A percentile compares a stretch with the other conserved stretches of the same genome.
Conservation (phyloP, 345 rosid species). For the Chamaenerion angustifolium region DNA sequence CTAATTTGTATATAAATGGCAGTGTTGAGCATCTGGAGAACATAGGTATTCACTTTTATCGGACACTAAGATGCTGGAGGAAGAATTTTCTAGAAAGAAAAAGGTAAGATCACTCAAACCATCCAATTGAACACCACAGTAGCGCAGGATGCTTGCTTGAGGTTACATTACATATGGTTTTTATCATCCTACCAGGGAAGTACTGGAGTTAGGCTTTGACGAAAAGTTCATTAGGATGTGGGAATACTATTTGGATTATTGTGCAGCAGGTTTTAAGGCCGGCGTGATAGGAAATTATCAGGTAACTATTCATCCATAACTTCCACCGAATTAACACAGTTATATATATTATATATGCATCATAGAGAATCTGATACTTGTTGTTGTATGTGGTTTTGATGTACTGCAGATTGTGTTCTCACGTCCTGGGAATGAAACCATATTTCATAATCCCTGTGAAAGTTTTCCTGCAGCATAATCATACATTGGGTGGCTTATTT, state of each 20-base stretch:
- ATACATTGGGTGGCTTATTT: background rate
- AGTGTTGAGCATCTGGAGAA: conserved; percentile 85
- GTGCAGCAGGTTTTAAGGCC: conserved; percentile 74
- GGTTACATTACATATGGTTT: background rate
- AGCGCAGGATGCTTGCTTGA: background rate
- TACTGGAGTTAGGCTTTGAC: conserved; percentile 50
- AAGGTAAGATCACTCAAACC: conserved; percentile 22
- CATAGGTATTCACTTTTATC: conserved; percentile 74
- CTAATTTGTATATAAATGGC: conserved; percentile 1
- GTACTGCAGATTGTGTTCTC: conserved; percentile 48
- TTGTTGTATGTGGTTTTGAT: no score
- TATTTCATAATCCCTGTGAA: conserved; percentile 31
- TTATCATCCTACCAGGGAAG: conserved; percentile 28
- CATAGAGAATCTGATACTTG: no score
- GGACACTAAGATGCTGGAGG: conserved; percentile 68
- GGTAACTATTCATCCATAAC: conserved; percentile 13
- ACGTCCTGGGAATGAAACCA: conserved; percentile 49
- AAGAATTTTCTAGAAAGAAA: conserved; percentile 58
- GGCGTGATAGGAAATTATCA: conserved; percentile 63
- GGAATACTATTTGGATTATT: conserved; percentile 89
- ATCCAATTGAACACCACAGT: background rate
- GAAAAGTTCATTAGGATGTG: conserved; percentile 74
- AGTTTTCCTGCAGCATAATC: conserved; percentile 26
- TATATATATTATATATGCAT: background rate
- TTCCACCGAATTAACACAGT: no score